Evolutionary conservation across 345 rosid genomes (phyloP).

Genomic region (Eucalyptus pauciflora): DNA sequence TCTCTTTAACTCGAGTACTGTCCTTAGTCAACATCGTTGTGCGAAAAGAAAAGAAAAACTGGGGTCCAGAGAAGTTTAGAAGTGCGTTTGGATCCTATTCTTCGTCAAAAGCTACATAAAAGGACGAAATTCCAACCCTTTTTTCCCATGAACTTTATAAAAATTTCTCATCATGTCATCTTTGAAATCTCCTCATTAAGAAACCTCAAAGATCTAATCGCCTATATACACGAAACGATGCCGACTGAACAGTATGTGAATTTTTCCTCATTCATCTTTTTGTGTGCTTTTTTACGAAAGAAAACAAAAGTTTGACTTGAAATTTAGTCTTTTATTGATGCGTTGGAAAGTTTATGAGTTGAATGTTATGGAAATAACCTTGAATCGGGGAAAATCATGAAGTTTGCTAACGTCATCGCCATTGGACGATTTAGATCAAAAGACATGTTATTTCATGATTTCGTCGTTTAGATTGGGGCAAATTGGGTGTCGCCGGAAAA

Average conservation of each 20-base stretch:
- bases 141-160: neutral
- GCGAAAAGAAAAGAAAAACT: neutral
- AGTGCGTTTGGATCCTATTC: neutral
- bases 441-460: neutral
- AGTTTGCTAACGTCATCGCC: neutral
- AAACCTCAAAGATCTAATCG: neutral
- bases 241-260: neutral
- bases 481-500: neutral
- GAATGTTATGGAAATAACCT: neutral
- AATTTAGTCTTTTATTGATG: neutral
- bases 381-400: neutral
- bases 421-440: neutral
- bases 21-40: neutral
- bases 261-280: neutral
- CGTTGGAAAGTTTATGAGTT: neutral
- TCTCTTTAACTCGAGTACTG: neutral
- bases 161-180: neutral
- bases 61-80: neutral
- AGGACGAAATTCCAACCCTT: neutral
- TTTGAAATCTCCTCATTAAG: neutral
- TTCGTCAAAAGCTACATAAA: neutral
- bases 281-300: neutral
- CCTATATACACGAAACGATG: neutral
- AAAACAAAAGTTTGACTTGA: neutral
- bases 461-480: neutral